Evolutionary conservation across 1,139 yeast genomes (phyloP), one percentile per base, ranked within the genome.

Genomic region (Suhomyces yuchorum): DNA sequence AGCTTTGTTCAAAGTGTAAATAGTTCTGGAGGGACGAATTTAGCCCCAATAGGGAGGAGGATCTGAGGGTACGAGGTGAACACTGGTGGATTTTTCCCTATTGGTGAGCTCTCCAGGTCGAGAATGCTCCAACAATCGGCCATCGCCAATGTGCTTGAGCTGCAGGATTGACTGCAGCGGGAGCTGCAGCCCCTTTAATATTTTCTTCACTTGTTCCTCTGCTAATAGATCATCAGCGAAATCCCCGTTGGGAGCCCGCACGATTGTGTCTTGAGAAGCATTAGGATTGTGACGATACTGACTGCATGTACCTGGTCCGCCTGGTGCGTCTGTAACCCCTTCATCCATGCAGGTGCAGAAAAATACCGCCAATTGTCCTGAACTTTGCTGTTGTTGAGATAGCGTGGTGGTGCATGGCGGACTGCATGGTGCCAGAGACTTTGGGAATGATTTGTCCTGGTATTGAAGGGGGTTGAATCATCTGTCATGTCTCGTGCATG

Each of bases 181-280:
- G 19, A 33, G 26, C 33, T 38, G 38, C 34, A 30, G 44, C 46
- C 47, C 47, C 47, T 43, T 37, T 40, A 37, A 47, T 47, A 47
- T 47, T 47, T 47, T 44, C 26, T 42, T 11, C 19, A 15, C 17
- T 40, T 23, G 39, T 24, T 24, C 12, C 12, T 26, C 26, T 17
- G 20, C 17, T 14, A 33, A 40, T 42, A 47, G 44, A 43, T 43
- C 47, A 47, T 47, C 47, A 43, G 30, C 37, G 44, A 44, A 44
- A 39, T 6, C 14, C 18, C 15, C 11, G 24, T 20, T 42, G 2
- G 12, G 37, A 32, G 17, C 42, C 6, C 18, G 42, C 8, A 20
- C 15, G 17, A 26, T 8, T 8, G 17, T n/a, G 17, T 30, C 6
- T 30, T n/a, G 17, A 14, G 8, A 30, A 6, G 8, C 17, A n/a